Evolutionary conservation across 176 grass and related monocot species (phyloP).

Genomic region (Chloris gayana): DNA sequence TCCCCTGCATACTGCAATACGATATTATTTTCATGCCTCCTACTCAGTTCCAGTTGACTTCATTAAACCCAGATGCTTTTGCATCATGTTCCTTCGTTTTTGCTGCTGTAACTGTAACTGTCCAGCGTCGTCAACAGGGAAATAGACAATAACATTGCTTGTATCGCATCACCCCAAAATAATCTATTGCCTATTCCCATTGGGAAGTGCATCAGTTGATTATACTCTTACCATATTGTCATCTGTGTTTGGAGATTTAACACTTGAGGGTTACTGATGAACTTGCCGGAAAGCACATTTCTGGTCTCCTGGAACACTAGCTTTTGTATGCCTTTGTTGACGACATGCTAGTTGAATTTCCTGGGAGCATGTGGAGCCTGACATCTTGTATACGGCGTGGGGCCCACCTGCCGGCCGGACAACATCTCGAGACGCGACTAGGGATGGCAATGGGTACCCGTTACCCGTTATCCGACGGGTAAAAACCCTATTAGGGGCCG

Average conservation of each 20-base stretch:
- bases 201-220: not conserved
- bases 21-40: not conserved
- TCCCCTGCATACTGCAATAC: not conserved
- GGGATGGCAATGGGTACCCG: too few species aligned
- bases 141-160: not conserved
- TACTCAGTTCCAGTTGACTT: slow-evolving; percentile 6
- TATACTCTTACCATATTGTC: not conserved
- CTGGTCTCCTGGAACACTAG: too few species aligned
- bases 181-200: not conserved
- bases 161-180: not conserved
- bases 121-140: not conserved
- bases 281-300: not conserved
- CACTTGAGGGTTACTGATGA: not conserved
- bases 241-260: not conserved
- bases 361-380: not conserved
- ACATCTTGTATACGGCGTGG: not conserved
- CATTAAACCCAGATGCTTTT: not conserved
- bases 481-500: too few species aligned
- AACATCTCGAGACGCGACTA: not conserved
- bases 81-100: slow-evolving; percentile 6
- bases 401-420: slow-evolving; percentile 17
- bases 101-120: not conserved
- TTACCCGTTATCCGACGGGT: too few species aligned
- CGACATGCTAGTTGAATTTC: not conserved
- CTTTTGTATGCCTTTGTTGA: not conserved